These are phyloP conservation scores for Aspergillus luchuensis DNA, from an alignment of 2,329 filamentous ascomycete species.

Conservation along the genomic window DNA sequence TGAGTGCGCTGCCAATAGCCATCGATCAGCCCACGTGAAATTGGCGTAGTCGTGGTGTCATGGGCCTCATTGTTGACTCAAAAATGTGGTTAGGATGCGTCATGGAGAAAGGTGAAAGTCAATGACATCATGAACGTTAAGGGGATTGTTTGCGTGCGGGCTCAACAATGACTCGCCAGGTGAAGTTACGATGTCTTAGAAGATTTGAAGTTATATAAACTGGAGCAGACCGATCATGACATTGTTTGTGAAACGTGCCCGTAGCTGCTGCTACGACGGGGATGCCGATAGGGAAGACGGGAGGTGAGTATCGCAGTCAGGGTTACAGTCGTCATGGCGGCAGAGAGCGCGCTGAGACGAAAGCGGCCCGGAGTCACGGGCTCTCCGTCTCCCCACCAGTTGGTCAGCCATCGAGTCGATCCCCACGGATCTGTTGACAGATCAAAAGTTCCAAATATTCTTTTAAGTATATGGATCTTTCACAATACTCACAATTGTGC, in stretches of 20 bases:
- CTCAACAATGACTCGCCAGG: not conserved
- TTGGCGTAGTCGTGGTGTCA: conserved; percentile 24
- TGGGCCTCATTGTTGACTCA: conserved; percentile 2
- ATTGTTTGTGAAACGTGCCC: not conserved
- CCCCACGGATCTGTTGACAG: too few species aligned
- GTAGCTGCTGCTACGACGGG: not conserved
- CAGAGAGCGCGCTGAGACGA: not conserved
- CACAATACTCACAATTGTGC: too few species aligned
- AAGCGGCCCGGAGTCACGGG: not conserved
- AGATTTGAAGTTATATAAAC: not conserved
- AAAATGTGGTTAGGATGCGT: conserved; percentile 6
- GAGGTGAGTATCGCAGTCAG: not conserved
- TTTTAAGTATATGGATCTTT: too few species aligned
- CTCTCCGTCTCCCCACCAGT: too few species aligned
- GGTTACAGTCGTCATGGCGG: not conserved
- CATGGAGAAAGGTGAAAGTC: conserved; percentile 6
- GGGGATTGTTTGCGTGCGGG: not conserved
- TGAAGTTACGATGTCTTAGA: not conserved
- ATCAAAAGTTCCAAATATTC: too few species aligned
- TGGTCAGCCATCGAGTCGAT: too few species aligned
- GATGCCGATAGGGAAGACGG: not conserved
- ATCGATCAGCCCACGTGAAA: conserved; percentile 4
- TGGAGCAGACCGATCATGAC: not conserved
- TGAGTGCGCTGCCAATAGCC: not conserved
- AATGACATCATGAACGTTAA: conserved; percentile 11